These are phyloP conservation scores for Cornus controversa DNA, from an alignment of 148 eudicot species.

Conservation along the genomic window DNA sequence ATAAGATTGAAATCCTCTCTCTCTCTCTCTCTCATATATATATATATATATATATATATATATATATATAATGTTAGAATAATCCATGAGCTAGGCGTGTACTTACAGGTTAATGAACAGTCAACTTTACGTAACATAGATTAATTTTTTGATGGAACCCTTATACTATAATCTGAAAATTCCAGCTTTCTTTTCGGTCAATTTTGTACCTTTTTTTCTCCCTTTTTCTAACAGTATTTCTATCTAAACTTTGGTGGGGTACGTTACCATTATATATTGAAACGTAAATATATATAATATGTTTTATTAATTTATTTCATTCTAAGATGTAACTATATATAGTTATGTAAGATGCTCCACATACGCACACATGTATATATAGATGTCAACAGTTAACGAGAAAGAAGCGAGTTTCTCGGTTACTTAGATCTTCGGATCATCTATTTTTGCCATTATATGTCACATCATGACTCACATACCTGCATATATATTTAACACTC, in stretches of 20 bases:
- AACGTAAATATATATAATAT: not conserved
- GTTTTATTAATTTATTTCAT: not conserved
- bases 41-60: too few species aligned
- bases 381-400: constrained; percentile 15
- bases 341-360: not conserved
- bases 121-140: not conserved
- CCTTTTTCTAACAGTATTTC: not conserved
- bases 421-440: not conserved
- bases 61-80: too few species aligned
- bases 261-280: not conserved
- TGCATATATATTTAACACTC: not conserved
- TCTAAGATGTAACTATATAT: not conserved
- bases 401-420: constrained; percentile 16
- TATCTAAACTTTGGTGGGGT: not conserved
- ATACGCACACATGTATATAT: not conserved
- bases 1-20: not conserved
- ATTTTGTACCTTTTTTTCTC: too few species aligned
- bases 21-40: not conserved
- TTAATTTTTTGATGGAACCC: not conserved
- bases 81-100: too few species aligned
- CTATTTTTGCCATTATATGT: not conserved
- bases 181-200: too few species aligned
- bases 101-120: not conserved
- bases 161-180: not conserved
- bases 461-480: not conserved